Base-by-base conservation (phyloP, 352 stramenopile species). In the Globisporangium barbulae region DNA sequence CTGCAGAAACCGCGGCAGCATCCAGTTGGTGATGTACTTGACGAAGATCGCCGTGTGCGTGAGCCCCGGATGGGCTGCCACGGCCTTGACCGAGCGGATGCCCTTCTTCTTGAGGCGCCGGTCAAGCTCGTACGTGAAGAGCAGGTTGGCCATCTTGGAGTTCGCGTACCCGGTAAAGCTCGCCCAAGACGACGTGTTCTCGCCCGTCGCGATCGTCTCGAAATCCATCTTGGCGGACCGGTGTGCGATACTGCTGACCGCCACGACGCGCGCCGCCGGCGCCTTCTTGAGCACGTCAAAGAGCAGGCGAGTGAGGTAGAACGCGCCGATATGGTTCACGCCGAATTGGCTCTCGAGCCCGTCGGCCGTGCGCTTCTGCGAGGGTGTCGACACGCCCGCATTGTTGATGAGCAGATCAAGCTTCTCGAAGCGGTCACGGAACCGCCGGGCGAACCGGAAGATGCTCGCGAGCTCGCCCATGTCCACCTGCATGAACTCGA, bases 91-190 rank as follows among this genome's bases (percentile, higher is more conserved):
- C 55, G 81, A 80, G 45, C 67, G 58, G 47, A 77, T 61, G 30
- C 75, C 65, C 10, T 59, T 55, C 12, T 65, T 68, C 15, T 63
- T 45, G 13, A 89, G 37, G 0, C 79, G 75, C 9, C 79, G 78
- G 19, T 82, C 69, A 13, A 91, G 63, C 53, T 91, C 82, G 60
- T 74, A 85, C 25, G 74, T 88, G 61, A 91, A 91, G 10, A 91
- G 62, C 58, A 89, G 25, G 45, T 85, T 88, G 12, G 69, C 62
- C 55, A 91, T 66, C 67, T 91, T 91, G 33, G 76, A 82, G 17
- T 69, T 73, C 42, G 71, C 68, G 57, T 91, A 91, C 59, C 76
- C 77, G 48, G 64, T 54, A 39, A 83, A 70, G 52, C 62, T 68
- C 1, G 53, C 53, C 52, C 66, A 67, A 21, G 31, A 54, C 17